Base-by-base conservation (phyloP, 768 basidiomycete genomes). In the Tylopilus sp. region DNA sequence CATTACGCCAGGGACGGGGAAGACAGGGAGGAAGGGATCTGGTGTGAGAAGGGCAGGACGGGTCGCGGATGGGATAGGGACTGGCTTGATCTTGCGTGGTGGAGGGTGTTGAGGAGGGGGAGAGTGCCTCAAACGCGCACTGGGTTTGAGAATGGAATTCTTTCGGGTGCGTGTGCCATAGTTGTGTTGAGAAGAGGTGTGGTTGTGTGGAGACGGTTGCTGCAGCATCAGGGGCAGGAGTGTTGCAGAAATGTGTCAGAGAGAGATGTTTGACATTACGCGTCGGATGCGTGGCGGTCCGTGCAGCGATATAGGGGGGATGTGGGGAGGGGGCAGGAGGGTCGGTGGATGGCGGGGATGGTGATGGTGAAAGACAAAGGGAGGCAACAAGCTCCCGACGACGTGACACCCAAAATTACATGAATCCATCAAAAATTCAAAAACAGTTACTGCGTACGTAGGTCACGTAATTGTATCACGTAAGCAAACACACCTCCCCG, bases 1-100 rank as follows among this genome's bases (percentile, higher is more conserved):
- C 50, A 85, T 74, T 67, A 88, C 74, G 58, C 81, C 68, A 2
- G 78, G 76, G 0, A 85, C 79, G 2, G 87, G 86, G 59, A 86
- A 88, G 12, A 67, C 51, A 23, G 78, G 73, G 17, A 65, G 53
- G 22, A 49, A 56, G 23, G 48, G 58, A 20, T 64, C 61, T 17
- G 57, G 40, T 1, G 63, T 28, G 47, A 57, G 40, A 46, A 55
- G 36, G 36, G 52, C 47, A 42, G 58, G 59, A 23, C 40, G 57
- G 57, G 56, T 64, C 54, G 61, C 30, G 57, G 43, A 33, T 44
- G 60, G 58, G 50, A 59, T 33, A 40, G 67, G 66, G 15, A 64
- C 61, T 35, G 68, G 69, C 53, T 62, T 71, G 61, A 69, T 61
- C 52, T 63, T 66, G 44, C 70, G 63, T 31, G 63, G 65, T 1